Base-by-base conservation (phyloP, 2,329 filamentous ascomycete genomes). In the Daldinia eschscholtzii region DNA sequence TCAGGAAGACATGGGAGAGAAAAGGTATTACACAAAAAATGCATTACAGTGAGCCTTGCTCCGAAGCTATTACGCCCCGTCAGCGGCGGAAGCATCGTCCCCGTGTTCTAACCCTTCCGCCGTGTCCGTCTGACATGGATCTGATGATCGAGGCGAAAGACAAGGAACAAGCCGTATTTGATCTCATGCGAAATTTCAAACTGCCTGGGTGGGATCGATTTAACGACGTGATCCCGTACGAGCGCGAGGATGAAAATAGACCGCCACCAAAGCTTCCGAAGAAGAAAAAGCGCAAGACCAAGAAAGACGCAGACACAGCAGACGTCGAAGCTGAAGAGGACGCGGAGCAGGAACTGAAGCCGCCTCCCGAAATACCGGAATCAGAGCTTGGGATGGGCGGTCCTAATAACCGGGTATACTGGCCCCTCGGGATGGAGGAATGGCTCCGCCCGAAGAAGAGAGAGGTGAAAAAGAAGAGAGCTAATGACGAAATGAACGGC, bases 81-180 rank as follows among this genome's bases (percentile, higher is more conserved):
- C 91, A 97, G 72, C 85, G 94, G 30, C 87, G 95, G 65, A 98
- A 97, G 80, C 95, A 98, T 76, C 93, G 90, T 39, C 86, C 93
- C 0, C 88, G 95, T 7, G 93, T 97, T 1, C 86, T 86, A 71
- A 92, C 90, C 0, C 80, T 98, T 0, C 95, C 95, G 0, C 94
- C 95, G 0, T 98, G 95, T 75, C 85, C 90, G 3, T 83, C 88
- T 0, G 90, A 92, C 35, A 96, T 97, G 91, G 95, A 98, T 76
- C 84, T 98, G n/a, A 98, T 98, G 95, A 98, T 98, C 67, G 95
- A 98, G 81, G 95, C 95, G 55, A 98, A 98, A 79, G 95, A 98
- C 77, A 98, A 98, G 80, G 95, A 98, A 78, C 95, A 98, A 79
- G 94, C 95, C 0, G 93, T 98, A 0, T 97, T 98, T 75, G 93